Conservation (phyloP, 768 basidiomycete genomes). For the Leccinum barrowsii region DNA sequence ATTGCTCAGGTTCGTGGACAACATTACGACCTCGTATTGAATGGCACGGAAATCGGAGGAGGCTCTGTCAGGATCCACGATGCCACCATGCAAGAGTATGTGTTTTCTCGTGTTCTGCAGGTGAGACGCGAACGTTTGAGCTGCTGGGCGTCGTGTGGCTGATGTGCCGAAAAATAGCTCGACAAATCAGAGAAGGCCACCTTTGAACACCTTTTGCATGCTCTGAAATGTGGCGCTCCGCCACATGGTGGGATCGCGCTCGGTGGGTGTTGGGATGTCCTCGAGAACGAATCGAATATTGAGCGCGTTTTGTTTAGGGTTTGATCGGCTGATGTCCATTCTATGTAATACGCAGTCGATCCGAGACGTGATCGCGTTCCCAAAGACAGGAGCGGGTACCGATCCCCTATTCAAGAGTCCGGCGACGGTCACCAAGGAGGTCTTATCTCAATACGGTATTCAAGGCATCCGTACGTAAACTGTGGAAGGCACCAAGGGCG, state of each 20-base stretch:
- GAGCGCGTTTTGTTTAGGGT: slow-evolving; percentile 49
- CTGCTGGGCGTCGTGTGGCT: slow-evolving; percentile 9
- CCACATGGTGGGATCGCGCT: slow-evolving; percentile 95
- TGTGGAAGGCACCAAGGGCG: background rate
- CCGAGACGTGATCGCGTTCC: slow-evolving; percentile 95
- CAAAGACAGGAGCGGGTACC: slow-evolving; percentile 79
- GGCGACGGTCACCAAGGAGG: slow-evolving; percentile 48
- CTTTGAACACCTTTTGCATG: slow-evolving; percentile 84
- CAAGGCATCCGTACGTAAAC: slow-evolving; percentile 27
- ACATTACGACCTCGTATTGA: slow-evolving; percentile 93
- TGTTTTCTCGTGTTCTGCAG: slow-evolving; percentile 74
- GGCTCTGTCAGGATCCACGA: slow-evolving; percentile 94
- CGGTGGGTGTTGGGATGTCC: slow-evolving; percentile 44
- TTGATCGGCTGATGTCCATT: slow-evolving; percentile 91
- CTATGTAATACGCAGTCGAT: slow-evolving; percentile 85
- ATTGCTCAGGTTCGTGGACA: slow-evolving; percentile 79
- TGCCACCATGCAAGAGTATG: slow-evolving; percentile 78
- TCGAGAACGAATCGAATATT: slow-evolving; percentile 5
- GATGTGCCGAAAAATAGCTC: slow-evolving; percentile 47
- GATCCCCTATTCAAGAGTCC: slow-evolving; percentile 92
- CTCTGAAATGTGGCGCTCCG: slow-evolving; percentile 85
- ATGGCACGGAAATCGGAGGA: slow-evolving; percentile 91
- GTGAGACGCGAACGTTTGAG: slow-evolving; percentile 38
- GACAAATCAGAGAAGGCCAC: slow-evolving; percentile 65
- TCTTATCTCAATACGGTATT: slow-evolving; percentile 65